Base-by-base conservation (phyloP, 208 protist genomes). In the Crithidia acanthocephali region DNA sequence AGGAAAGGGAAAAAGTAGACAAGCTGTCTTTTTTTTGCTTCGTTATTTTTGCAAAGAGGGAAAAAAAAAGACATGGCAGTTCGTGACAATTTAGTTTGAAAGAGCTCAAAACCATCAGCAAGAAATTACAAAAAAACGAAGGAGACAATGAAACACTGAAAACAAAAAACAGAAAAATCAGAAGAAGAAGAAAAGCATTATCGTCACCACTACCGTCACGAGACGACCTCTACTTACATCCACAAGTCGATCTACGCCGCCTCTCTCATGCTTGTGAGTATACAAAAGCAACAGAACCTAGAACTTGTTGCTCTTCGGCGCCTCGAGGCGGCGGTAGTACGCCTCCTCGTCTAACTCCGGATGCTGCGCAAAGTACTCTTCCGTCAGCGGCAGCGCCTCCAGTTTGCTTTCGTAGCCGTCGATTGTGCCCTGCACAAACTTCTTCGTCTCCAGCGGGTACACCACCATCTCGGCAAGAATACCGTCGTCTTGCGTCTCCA, bases 391-490 rank as follows among this genome's bases (percentile, higher is more conserved):
- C 9, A 86, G 71, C 18, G 90, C 90, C 76, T 91, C 86, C 44
- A 92, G 67, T 68, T 95, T 95, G 68, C 81, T 92, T 67, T 95
- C 86, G 42, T 80, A 92, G 22, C 84, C 78, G 44, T 83, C 80
- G 15, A 87, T 67, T 3, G 60, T 70, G 30, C 90, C 90, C 40
- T 77, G 56, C 23, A 95, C 76, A 45, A 92, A 95, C 28, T 70
- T 47, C 72, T 91, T 81, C 37, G 90, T 91, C 69, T 90, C 84
- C 27, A 90, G 68, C 51, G 90, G 90, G 67, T 83, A 89, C 6
- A 92, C 70, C 4, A 82, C 52, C 60, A 86, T 55, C 52, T 83
- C 77, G 40, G 80, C 89, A 10, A 90, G 67, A 28, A 91, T 76
- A n/a, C 90, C 90, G 59, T 95, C 90, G 47, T 95, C 86, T 66